Evolutionary conservation across 371 early-diverging fungal species (phyloP).

Genomic region (Syncephalastrum contaminatum): DNA sequence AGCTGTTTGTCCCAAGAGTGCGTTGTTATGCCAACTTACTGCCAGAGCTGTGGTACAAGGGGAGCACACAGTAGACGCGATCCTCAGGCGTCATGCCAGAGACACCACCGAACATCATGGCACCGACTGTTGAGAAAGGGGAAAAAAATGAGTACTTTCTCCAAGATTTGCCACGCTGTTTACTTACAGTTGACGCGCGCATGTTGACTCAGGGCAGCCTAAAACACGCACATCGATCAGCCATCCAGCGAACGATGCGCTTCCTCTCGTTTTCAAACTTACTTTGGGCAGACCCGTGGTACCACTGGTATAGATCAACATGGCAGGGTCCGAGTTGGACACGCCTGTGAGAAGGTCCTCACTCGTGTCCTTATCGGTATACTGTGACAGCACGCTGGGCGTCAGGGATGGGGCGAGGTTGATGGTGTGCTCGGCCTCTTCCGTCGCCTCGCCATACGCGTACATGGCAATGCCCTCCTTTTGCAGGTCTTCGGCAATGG

Average conservation of each 20-base stretch:
- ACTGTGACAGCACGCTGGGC: slow-evolving; percentile 19
- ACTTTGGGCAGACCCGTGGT: slow-evolving; percentile 22
- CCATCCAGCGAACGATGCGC: not conserved
- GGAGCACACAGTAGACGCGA: slow-evolving; percentile 49
- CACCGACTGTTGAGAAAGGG: slow-evolving; percentile 11
- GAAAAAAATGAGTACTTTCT: not conserved
- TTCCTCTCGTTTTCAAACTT: not conserved
- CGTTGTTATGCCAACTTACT: slow-evolving; percentile 18
- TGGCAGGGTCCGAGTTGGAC: slow-evolving; percentile 32
- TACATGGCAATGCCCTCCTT: slow-evolving; percentile 13
- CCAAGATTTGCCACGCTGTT: not conserved
- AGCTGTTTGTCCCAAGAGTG: not conserved
- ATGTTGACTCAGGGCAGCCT: slow-evolving; percentile 23
- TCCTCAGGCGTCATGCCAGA: slow-evolving; percentile 19
- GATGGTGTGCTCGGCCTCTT: slow-evolving; percentile 20
- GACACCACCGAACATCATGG: slow-evolving; percentile 21
- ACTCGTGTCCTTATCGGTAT: slow-evolving; percentile 29
- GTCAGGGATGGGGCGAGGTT: slow-evolving; percentile 28
- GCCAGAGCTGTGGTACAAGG: slow-evolving; percentile 54
- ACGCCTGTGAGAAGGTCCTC: slow-evolving; percentile 27
- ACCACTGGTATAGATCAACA: slow-evolving; percentile 46
- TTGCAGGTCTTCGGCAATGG: slow-evolving; percentile 11
- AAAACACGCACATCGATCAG: not conserved
- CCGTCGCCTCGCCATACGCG: slow-evolving; percentile 32
- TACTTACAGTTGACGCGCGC: slow-evolving; percentile 22